phyloP scores from a whole-genome alignment of 192 early-diverging fungal genomes.

The Umbelopsis sp. region DNA sequence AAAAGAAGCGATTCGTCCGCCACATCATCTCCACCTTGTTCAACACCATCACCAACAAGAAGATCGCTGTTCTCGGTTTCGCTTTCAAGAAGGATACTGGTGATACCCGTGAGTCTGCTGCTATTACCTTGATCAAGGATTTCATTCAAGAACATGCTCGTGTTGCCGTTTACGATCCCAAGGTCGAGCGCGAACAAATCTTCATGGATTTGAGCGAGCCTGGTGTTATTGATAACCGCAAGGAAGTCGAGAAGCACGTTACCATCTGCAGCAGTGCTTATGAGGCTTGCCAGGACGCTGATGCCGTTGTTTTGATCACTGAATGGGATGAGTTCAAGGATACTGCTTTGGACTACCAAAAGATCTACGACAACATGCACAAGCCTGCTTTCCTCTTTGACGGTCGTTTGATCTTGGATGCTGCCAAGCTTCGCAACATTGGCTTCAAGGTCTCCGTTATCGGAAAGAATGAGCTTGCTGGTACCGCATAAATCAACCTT shows the following conservation, averaged over 20 bases:
- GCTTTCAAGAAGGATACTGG: constrained; percentile 95
- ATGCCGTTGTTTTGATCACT: constrained; percentile 82
- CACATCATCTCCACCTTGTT: constrained; percentile 74
- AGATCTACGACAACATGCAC: constrained; percentile 70
- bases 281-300: constrained; percentile 68
- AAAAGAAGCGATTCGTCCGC: constrained; percentile 81
- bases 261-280: constrained; percentile 67
- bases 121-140: constrained; percentile 81
- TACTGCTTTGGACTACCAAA: constrained; percentile 63
- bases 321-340: constrained; percentile 93
- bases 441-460: constrained; percentile 80
- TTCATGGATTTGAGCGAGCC: constrained; percentile 64
- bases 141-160: constrained; percentile 79
- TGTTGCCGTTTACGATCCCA: constrained; percentile 88
- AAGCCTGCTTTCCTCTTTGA: constrained; percentile 92
- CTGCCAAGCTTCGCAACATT: constrained; percentile 63
- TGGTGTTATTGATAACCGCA: constrained; percentile 51
- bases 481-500: constrained; percentile 33
- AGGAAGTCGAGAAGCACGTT: constrained; percentile 63
- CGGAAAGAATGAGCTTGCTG: constrained; percentile 57
- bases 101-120: constrained; percentile 91
- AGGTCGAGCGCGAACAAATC: constrained; percentile 78
- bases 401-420: constrained; percentile 81
- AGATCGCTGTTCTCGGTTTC: constrained; percentile 84
- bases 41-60: constrained; percentile 81